Conservation (phyloP, 2,329 filamentous ascomycete genomes). For the Stachybotrys elegans region DNA sequence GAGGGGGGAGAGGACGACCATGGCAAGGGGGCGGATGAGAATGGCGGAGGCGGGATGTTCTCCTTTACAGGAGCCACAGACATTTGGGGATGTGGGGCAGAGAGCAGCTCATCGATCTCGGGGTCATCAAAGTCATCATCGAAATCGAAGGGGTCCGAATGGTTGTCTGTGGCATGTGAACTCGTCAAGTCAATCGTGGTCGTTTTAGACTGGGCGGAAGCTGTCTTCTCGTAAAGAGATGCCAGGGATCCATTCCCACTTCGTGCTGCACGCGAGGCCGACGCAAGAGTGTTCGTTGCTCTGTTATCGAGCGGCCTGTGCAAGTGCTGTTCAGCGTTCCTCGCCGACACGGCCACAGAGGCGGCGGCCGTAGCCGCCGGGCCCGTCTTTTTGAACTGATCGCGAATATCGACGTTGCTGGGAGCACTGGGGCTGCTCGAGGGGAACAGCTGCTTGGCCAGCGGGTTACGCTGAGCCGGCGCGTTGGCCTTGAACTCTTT, state of each 20-base stretch:
- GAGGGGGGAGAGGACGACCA: conserved; percentile 67
- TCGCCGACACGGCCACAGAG: conserved; percentile 34
- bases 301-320: conserved; percentile 20
- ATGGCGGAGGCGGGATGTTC: conserved; percentile 20
- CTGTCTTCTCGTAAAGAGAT: conserved; percentile 38
- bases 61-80: conserved; percentile 14
- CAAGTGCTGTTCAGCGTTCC: conserved; percentile 22
- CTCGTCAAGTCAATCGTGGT: conserved; percentile 29
- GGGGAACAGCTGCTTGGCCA: conserved; percentile 50
- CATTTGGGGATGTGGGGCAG: conserved; percentile 15
- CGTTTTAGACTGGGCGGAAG: conserved; percentile 38
- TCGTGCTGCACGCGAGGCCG: conserved; percentile 10
- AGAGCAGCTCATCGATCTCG: conserved; percentile 56
- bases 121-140: conserved; percentile 67
- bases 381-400: conserved; percentile 43
- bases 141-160: conserved; percentile 82
- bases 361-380: conserved; percentile 26
- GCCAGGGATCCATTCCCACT: conserved; percentile 24
- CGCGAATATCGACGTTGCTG: conserved; percentile 41
- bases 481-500: conserved; percentile 32
- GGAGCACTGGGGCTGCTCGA: conserved; percentile 47
- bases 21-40: conserved; percentile 33
- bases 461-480: conserved; percentile 24
- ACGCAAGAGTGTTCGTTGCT: conserved; percentile 26
- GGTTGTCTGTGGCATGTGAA: conserved; percentile 25